Evolutionary conservation across 306 rosid genomes (phyloP).

Genomic region (Inga laurina): DNA sequence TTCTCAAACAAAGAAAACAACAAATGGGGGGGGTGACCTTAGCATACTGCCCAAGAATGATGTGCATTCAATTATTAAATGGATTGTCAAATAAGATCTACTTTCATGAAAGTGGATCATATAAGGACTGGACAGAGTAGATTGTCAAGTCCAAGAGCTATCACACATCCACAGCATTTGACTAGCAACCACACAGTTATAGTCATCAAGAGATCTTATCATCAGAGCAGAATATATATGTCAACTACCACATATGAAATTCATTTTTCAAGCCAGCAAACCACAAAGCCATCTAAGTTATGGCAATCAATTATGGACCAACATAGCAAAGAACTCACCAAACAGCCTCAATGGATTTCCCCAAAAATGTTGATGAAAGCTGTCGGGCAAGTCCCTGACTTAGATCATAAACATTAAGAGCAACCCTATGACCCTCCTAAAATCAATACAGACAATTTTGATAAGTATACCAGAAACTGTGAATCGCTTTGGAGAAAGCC

Average conservation of each 20-base stretch:
- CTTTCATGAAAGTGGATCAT: too few relatives aligned
- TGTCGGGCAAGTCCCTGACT: slow-evolving; percentile 96
- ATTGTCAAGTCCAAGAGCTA: not conserved
- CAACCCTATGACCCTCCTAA: slow-evolving; percentile 88
- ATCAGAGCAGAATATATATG: not conserved
- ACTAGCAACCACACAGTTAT: not conserved
- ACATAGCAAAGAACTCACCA: slow-evolving; percentile 61
- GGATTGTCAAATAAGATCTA: not conserved
- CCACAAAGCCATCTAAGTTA: not conserved
- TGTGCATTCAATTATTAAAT: not conserved
- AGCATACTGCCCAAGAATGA: not conserved
- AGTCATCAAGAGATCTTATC: not conserved
- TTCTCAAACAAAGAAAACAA: not conserved
- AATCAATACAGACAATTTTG: slow-evolving; percentile 3
- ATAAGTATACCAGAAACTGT: not conserved
- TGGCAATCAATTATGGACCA: not conserved
- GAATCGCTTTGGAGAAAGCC: not conserved
- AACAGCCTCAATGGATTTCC: slow-evolving; percentile 88
- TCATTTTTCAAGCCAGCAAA: not conserved
- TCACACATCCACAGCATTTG: not conserved
- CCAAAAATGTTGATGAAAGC: slow-evolving; percentile 76
- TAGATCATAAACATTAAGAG: slow-evolving; percentile 75
- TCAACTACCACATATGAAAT: not conserved
- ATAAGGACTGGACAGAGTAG: too few relatives aligned
- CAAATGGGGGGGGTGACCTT: not conserved